A percentile compares a stretch with the other conserved stretches of the same genome.
Evolutionary conservation across 2,329 filamentous ascomycete species (phyloP).

Genomic region (Colletotrichum sp.): DNA sequence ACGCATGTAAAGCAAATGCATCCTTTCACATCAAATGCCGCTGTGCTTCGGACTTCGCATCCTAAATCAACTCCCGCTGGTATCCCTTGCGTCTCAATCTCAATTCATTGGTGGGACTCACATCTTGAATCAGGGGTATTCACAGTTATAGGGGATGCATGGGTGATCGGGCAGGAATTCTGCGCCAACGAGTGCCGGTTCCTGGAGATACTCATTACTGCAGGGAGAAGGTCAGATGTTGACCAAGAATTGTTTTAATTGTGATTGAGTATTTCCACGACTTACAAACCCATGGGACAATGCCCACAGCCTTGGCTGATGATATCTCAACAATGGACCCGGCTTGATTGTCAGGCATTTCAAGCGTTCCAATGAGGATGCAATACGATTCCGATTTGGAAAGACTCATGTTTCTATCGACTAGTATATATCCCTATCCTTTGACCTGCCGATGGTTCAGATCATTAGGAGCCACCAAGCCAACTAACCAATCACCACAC

Average conservation of each 20-base stretch:
- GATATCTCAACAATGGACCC: not conserved
- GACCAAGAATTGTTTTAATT: not conserved
- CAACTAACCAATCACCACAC: too few relatives aligned
- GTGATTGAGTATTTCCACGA: not conserved
- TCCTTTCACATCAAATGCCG: not conserved
- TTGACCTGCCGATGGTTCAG: too few relatives aligned
- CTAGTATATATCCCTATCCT: not conserved
- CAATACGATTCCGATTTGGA: too few relatives aligned
- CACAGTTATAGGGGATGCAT: not conserved
- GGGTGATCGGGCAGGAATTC: not conserved
- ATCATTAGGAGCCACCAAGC: too few relatives aligned
- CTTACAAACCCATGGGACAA: not conserved
- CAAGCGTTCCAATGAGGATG: not conserved
- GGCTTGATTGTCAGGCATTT: accelerated
- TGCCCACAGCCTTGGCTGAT: not conserved
- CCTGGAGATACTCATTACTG: not conserved
- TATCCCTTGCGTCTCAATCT: accelerated
- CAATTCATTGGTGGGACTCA: not conserved
- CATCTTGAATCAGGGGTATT: not conserved
- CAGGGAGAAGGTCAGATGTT: not conserved
- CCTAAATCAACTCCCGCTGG: not conserved
- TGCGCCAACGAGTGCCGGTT: not conserved
- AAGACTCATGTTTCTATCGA: too few relatives aligned
- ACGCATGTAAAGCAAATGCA: not conserved
- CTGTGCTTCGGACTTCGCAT: not conserved